Conservation (phyloP, 495 filamentous ascomycete species). For the Penicillium egyptiacum region DNA sequence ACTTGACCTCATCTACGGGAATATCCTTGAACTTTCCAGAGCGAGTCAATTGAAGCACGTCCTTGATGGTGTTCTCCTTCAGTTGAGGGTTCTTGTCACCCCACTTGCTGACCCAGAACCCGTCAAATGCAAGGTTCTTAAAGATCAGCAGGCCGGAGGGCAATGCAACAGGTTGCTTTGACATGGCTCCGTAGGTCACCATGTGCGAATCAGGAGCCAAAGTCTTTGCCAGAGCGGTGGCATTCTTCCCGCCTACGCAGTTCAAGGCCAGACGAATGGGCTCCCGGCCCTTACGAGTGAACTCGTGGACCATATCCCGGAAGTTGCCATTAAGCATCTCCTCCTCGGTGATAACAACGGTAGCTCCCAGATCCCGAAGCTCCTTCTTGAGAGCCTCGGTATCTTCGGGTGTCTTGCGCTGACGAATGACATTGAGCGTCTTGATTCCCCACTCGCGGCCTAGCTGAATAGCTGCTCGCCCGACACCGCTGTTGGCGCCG, state of each 20-base stretch:
- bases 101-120: conserved; percentile 95
- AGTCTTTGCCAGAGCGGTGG: conserved; percentile 67
- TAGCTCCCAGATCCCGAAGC: conserved; percentile 68
- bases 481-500: conserved; percentile 91
- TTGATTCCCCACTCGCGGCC: conserved; percentile 79
- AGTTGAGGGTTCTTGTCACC: conserved; percentile 69
- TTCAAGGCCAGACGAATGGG: conserved; percentile 77
- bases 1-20: conserved; percentile 73
- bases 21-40: conserved; percentile 77
- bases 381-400: conserved; percentile 70
- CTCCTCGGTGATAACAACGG: conserved; percentile 79
- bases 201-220: conserved; percentile 66
- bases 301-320: conserved; percentile 59
- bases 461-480: conserved; percentile 83
- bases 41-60: conserved; percentile 73
- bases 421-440: conserved; percentile 81
- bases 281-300: conserved; percentile 67
- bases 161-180: conserved; percentile 73
- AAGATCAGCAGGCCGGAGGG: conserved; percentile 85
- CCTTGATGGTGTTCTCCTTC: conserved; percentile 75
- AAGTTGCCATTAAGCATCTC: conserved; percentile 67
- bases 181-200: conserved; percentile 96
- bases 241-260: conserved; percentile 90
- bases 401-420: conserved; percentile 58
- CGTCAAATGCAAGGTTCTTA: conserved; percentile 79